phyloP scores from a whole-genome alignment of 352 stramenopile genomes.

The Phytophthora tubulina region DNA sequence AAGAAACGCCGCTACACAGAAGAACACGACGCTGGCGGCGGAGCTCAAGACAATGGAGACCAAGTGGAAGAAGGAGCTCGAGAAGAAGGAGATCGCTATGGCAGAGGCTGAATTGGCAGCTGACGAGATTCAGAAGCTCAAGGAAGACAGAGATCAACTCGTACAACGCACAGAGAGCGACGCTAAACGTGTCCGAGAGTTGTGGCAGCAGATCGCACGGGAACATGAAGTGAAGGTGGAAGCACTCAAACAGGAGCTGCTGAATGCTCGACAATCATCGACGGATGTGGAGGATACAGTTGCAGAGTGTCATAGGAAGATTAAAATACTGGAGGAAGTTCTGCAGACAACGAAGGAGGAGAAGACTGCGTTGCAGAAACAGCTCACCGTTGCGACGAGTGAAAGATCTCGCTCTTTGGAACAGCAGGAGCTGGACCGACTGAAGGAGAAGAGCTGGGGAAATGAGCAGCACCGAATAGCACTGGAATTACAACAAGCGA shows the following conservation, averaged over 20 bases:
- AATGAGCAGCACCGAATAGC: slow-evolving; percentile 46
- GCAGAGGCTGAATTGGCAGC: slow-evolving; percentile 58
- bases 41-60: slow-evolving; percentile 66
- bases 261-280: slow-evolving; percentile 41
- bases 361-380: slow-evolving; percentile 54
- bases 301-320: slow-evolving; percentile 36
- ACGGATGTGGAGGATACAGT: slow-evolving; percentile 34
- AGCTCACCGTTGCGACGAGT: slow-evolving; percentile 41
- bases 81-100: slow-evolving; percentile 67
- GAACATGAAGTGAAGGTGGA: slow-evolving; percentile 74
- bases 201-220: slow-evolving; percentile 81
- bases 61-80: slow-evolving; percentile 71
- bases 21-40: slow-evolving; percentile 54
- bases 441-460: slow-evolving; percentile 44
- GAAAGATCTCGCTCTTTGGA: slow-evolving; percentile 46
- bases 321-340: slow-evolving; percentile 47
- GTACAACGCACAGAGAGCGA: slow-evolving; percentile 78
- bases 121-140: slow-evolving; percentile 55
- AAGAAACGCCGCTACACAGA: slow-evolving; percentile 61
- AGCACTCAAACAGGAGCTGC: slow-evolving; percentile 52
- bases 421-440: slow-evolving; percentile 48
- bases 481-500: slow-evolving; percentile 56
- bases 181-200: slow-evolving; percentile 72
- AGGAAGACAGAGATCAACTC: slow-evolving; percentile 65
- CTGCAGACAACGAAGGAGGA: slow-evolving; percentile 47